These are phyloP conservation scores for Phytophthora boehmeriae DNA, from an alignment of 352 stramenopile genomes.

Conservation along the genomic window DNA sequence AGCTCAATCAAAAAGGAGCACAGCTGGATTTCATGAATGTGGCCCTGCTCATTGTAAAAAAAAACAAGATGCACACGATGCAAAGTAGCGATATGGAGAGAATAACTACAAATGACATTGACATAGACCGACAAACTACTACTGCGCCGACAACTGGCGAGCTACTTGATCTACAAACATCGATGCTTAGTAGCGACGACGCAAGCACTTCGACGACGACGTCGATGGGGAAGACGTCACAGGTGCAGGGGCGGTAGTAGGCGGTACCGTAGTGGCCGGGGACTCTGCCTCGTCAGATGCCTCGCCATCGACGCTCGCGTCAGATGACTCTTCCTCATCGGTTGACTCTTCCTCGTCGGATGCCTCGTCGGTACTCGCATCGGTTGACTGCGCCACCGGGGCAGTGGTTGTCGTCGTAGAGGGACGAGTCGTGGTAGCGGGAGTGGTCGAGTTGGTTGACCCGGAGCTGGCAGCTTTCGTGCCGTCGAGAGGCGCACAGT, in stretches of 20 bases:
- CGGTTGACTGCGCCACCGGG: background rate
- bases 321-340: background rate
- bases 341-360: too few species aligned
- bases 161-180: background rate
- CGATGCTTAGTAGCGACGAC: conserved; percentile 11
- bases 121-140: background rate
- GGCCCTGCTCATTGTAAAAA: background rate
- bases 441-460: conserved; percentile 16
- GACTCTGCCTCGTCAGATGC: conserved; percentile 4
- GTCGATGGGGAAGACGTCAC: conserved; percentile 17
- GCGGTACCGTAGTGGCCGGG: conserved; percentile 4
- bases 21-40: conserved; percentile 1
- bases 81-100: too few species aligned
- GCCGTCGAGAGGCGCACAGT: conserved; percentile 37
- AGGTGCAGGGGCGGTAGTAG: background rate
- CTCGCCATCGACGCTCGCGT: conserved; percentile 10
- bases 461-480: conserved; percentile 3
- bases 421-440: conserved; percentile 2
- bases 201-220: conserved; percentile 21
- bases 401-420: too few species aligned
- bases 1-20: background rate
- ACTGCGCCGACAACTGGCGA: background rate
- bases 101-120: background rate
- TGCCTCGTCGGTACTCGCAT: background rate
- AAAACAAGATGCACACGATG: background rate